Percentiles rank a stretch among this genome's conserved stretches.
phyloP scores from a whole-genome alignment of 2,329 filamentous ascomycete species.

The Epichloe uncinata region DNA sequence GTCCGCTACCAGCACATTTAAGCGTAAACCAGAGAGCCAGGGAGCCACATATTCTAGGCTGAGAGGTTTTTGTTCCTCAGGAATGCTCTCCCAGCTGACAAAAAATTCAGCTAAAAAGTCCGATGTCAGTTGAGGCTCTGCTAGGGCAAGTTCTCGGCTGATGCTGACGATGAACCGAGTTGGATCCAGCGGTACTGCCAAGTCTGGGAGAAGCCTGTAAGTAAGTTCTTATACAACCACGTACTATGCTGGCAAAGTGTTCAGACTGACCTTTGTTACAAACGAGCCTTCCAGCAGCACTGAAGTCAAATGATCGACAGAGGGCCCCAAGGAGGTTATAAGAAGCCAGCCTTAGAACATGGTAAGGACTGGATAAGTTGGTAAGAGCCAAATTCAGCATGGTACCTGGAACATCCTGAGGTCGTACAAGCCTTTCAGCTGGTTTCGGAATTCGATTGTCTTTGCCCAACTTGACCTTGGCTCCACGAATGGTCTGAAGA shows the following conservation, averaged over 20 bases:
- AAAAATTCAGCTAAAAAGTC: constrained; percentile 68
- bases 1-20: constrained; percentile 44
- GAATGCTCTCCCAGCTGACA: constrained; percentile 57
- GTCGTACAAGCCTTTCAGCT: constrained; percentile 51
- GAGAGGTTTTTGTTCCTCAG: constrained; percentile 51
- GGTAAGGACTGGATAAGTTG: constrained; percentile 50
- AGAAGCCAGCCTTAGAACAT: constrained; percentile 46
- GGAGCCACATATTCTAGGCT: constrained; percentile 58
- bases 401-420: constrained; percentile 58
- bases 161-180: constrained; percentile 52
- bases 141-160: constrained; percentile 47
- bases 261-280: constrained; percentile 41
- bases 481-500: constrained; percentile 47
- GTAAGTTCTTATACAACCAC: neutral
- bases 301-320: constrained; percentile 55
- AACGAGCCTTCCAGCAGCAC: constrained; percentile 45
- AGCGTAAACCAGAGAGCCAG: constrained; percentile 50
- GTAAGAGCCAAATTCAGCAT: constrained; percentile 54
- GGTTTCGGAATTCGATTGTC: constrained; percentile 47
- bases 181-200: constrained; percentile 49
- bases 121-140: constrained; percentile 53
- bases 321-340: constrained; percentile 56
- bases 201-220: constrained; percentile 26
- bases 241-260: too few species aligned
- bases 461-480: constrained; percentile 52